Evolutionary conservation across 2,329 filamentous ascomycete species (phyloP).

Genomic region (Fusarium pseudoanthophilum): DNA sequence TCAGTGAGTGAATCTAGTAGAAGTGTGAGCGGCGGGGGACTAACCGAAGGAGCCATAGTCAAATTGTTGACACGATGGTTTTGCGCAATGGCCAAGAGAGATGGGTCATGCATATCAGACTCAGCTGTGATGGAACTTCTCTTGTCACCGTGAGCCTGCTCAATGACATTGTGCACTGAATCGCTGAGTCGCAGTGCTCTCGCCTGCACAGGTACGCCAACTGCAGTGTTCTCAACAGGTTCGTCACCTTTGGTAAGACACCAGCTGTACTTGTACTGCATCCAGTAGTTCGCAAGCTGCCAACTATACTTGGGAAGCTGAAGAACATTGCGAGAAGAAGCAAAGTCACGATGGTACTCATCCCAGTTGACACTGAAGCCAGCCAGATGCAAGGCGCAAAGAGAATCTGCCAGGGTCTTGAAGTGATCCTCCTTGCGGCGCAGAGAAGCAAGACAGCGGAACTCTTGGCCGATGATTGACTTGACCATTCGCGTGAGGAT

Average conservation of each 20-base stretch:
- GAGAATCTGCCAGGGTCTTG: conserved; percentile 68
- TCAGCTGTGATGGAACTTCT: not conserved
- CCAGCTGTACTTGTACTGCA: conserved; percentile 75
- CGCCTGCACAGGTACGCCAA: accelerated
- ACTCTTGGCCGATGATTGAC: conserved; percentile 63
- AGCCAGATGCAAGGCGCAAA: conserved; percentile 67
- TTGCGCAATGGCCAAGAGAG: not conserved
- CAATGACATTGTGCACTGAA: not conserved
- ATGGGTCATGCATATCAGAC: not conserved
- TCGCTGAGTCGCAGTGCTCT: not conserved
- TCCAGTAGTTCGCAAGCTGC: conserved; percentile 78
- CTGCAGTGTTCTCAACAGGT: not conserved
- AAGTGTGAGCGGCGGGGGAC: accelerated
- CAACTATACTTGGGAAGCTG: conserved; percentile 76
- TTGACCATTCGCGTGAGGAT: conserved; percentile 73
- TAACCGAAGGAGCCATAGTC: not conserved
- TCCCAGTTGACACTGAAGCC: conserved; percentile 74
- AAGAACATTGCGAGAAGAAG: conserved; percentile 59
- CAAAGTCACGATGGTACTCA: conserved; percentile 70
- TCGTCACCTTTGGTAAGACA: conserved; percentile 69
- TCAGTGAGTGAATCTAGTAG: not conserved
- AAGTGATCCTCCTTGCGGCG: conserved; percentile 73
- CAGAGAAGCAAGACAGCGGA: conserved; percentile 67
- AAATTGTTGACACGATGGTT: not conserved
- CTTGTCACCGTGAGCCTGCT: not conserved